Base-by-base conservation (phyloP, 2,329 filamentous ascomycete genomes). In the Phaeosphaeria sp. region DNA sequence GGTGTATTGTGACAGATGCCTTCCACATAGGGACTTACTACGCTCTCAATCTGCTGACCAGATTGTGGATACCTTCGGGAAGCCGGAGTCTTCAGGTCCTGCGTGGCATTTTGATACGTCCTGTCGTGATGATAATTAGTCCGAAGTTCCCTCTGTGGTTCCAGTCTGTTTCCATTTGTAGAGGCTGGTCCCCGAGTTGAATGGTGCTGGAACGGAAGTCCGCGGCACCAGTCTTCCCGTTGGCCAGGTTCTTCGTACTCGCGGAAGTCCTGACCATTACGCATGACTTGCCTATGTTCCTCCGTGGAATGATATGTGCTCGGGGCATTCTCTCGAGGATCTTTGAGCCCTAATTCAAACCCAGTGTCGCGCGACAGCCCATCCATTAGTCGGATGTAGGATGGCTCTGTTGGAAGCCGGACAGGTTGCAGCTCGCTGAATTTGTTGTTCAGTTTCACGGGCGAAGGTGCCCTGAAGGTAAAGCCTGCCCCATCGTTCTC, bases 1-100 rank as follows among this genome's bases (percentile, higher is more conserved):
- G 60, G 55, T 55, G 58, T 59, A 58, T 58, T 56, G 41, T 50
- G 60, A 59, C 56, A 62, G 47, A 53, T 66, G 58, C 54, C 65
- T 46, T 59, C 64, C 60, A 80, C 79, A 60, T 78, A 79, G 10
- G 78, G 76, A 73, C 78, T 80, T 66, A 75, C 68, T 53, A 79
- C 73, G 68, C 42, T 72, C 46, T 73, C 64, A 50, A 65, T 52
- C 54, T 66, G 61, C 17, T 51, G 56, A 3, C 42, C 50, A n/a
- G 66, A 59, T 46, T 66, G 58, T 13, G 59, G 56, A 42, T 50
- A 50, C 15, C 52, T 59, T n/a, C 36, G 52, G 11, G 64, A 53
- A 39, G 46, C 59, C 46, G 66, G 67, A 2, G 66, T 68, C 10
- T 59, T 22, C 1, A 57, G 50, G 20, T 55, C 52, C 13, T 48